phyloP scores from a whole-genome alignment of 1,139 yeast genomes.

The Entelexis paramagnoliae region DNA sequence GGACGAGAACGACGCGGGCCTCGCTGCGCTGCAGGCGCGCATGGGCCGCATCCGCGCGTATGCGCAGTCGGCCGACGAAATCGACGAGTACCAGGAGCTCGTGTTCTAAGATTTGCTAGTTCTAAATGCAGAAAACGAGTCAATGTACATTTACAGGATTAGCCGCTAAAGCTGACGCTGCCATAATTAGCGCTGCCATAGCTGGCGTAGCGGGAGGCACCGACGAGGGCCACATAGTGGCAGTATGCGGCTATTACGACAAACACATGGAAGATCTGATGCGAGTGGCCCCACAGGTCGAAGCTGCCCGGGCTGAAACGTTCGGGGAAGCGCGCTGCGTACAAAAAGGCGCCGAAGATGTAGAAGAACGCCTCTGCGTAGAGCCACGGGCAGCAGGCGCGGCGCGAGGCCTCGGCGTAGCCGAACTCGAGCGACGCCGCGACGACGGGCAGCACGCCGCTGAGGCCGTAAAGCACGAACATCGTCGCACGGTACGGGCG shows the following conservation, averaged over 20 bases:
- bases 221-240: slow-evolving; percentile 41
- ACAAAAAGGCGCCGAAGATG: slow-evolving; percentile 66
- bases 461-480: slow-evolving; percentile 72
- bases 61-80: slow-evolving; percentile 29
- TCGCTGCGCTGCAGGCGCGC: slow-evolving; percentile 8
- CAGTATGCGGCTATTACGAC: slow-evolving; percentile 74
- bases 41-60: slow-evolving; percentile 5
- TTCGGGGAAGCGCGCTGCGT: slow-evolving; percentile 75
- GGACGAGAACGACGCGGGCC: slow-evolving; percentile 8
- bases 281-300: slow-evolving; percentile 74
- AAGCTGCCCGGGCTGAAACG: slow-evolving; percentile 52
- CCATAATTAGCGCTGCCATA: no score
- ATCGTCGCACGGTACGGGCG: slow-evolving; percentile 67
- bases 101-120: background rate
- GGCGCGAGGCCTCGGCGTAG: slow-evolving; percentile 38
- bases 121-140: no score
- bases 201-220: slow-evolving; percentile 6
- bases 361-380: slow-evolving; percentile 61
- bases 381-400: slow-evolving; percentile 55
- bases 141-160: no score
- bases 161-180: no score
- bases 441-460: slow-evolving; percentile 62
- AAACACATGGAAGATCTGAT: slow-evolving; percentile 73
- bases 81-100: slow-evolving; percentile 15
- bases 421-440: slow-evolving; percentile 43